Evolutionary conservation across 2,329 filamentous ascomycete genomes (phyloP), one percentile per base, ranked within the genome.

Genomic region (Venturia effusa): DNA sequence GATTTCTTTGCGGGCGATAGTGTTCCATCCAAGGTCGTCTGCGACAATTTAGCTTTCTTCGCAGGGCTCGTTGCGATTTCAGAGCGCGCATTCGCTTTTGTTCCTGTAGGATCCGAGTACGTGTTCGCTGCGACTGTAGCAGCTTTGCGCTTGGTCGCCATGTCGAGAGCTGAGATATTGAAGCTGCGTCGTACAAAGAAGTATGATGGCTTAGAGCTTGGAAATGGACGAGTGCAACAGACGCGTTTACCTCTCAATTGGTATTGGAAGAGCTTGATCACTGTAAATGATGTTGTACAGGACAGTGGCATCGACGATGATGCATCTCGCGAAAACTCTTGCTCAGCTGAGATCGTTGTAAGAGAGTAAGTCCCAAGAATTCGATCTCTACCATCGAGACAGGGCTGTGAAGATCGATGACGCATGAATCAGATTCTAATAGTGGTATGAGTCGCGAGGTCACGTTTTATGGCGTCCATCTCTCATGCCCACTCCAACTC

Each of bases 41-140:
- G 54, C 43, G 64, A 51, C 68, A 68, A n/a, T 66, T 74, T 73
- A 2, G 67, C 64, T 0, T 66, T 39, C 40, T 62, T 64, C 19
- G 34, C 22, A 3, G 73, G 71, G 6, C 27, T 57, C 41, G 70
- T 70, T 3, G 74, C 72, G 24, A 67, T 60, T 30, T 70, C 69
- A 13, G 74, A 76, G 22, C 74, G 74, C 62, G 75, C 74, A 68
- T 76, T 76, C 41, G 74, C 68, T 19, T 70, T 70, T 34, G 63
- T 67, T 55, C 74, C 74, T 6, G 70, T 65, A 13, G 66, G 61
- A 63, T 75, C 74, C n/a, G 74, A 71, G 66, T 76, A 75, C 3
- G 67, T 68, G 45, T 67, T 66, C 15, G 62, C 62, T 30, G 70
- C 67, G n/a, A 62, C 63, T 10, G 55, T 34, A n/a, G 40, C 39